Evolutionary conservation across 2,329 filamentous ascomycete species (phyloP), one percentile per base, ranked within the genome.

Genomic region (Alternaria alternata): DNA sequence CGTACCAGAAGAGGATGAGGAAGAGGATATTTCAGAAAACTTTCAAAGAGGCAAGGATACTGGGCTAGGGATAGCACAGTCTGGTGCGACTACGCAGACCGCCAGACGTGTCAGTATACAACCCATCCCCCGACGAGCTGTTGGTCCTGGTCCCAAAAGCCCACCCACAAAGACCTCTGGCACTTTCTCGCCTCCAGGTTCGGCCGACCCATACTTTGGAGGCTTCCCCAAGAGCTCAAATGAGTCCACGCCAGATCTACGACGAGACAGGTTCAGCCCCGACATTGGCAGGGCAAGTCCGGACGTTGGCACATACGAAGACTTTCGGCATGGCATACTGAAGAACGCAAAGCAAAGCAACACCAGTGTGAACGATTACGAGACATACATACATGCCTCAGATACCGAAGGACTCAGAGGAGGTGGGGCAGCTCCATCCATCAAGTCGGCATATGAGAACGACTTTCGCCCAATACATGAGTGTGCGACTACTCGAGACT

Each of bases 401-500:
- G 72, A 73, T 46, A 71, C 69, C 8, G 59, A 71, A 7, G 63
- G 66, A 28, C 24, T 75, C 36, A 66, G 62, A 18, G 68, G 65
- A 1, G 57, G 57, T 3, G 52, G 52, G 14, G 52, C 44, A 2
- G 66, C 73, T 9, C 71, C 70, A 7, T 78, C 76, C 3, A 69
- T 76, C 43, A 71, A 71, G 42, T 78, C 77, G 1, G 75, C 74
- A 4, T 78, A 77, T 59, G 73, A 77, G 43, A 74, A 59, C 49
- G 71, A 74, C 20, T 80, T 81, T 57, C 68, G 66, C 20, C 78
- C 78, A 9, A 67, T 61, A 2, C 69, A 77, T 20, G 74, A 75
- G 42, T 80, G 79, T 53, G 76, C 78, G 5, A 77, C 79, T 8
- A 59, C 70, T 5, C 69, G 68, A 53, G 74, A 78, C 56, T 80